These are phyloP conservation scores for Leptographium lundbergii DNA, from an alignment of 2,329 filamentous ascomycete species.

Conservation along the genomic window DNA sequence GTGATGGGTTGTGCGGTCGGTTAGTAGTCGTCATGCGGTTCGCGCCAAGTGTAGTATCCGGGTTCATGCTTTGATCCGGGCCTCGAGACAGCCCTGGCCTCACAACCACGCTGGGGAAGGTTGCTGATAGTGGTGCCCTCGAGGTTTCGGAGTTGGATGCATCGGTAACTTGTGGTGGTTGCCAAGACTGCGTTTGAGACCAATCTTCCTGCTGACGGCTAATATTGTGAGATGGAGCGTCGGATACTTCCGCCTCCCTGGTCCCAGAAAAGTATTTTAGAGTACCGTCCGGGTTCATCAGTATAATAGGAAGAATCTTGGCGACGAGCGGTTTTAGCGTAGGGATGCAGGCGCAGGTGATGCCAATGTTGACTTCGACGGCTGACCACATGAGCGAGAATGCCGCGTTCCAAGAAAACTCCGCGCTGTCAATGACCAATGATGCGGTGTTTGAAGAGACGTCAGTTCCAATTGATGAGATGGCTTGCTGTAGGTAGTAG, in stretches of 20 bases:
- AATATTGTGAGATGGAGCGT: background rate
- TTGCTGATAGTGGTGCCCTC: too few species aligned
- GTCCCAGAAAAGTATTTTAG: slow-evolving; percentile 15
- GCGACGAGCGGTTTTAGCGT: slow-evolving; percentile 78
- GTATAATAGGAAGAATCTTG: slow-evolving; percentile 43
- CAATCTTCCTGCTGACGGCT: too few species aligned
- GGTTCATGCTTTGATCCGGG: too few species aligned
- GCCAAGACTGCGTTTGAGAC: too few species aligned
- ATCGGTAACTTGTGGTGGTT: too few species aligned
- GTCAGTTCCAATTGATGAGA: slow-evolving; percentile 24
- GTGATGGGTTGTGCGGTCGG: too few species aligned
- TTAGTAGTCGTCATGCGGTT: too few species aligned
- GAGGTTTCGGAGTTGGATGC: too few species aligned
- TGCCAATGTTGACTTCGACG: slow-evolving; percentile 81
- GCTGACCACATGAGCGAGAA: slow-evolving; percentile 88
- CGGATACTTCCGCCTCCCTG: background rate
- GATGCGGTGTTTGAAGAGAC: slow-evolving; percentile 29
- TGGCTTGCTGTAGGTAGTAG: slow-evolving; percentile 73
- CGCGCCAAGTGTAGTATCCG: too few species aligned
- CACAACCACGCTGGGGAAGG: too few species aligned
- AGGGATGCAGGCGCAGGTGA: slow-evolving; percentile 86
- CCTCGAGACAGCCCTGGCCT: too few species aligned
- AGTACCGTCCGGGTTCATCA: slow-evolving; percentile 38
- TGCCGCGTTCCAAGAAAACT: slow-evolving; percentile 64
- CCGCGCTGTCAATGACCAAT: slow-evolving; percentile 28